Conservation (phyloP, 1,284 basidiomycete species). For the Crucibulum cyathiforme region DNA sequence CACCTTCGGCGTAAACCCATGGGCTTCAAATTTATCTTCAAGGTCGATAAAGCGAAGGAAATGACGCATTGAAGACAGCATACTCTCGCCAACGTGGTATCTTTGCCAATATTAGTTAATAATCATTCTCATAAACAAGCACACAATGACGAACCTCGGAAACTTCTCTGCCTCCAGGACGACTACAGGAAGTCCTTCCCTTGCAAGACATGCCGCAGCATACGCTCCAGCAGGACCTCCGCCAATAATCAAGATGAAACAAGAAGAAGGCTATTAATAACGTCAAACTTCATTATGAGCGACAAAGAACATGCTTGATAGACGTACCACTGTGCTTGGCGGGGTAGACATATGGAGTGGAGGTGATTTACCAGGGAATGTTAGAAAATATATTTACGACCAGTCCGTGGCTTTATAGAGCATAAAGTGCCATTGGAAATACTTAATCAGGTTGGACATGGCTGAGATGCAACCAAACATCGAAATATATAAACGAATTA, state of each 20-base stretch:
- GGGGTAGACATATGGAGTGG: too few species aligned
- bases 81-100: slow-evolving; percentile 52
- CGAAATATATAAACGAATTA: too few species aligned
- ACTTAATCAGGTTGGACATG: not conserved
- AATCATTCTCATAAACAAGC: not conserved
- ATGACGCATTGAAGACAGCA: slow-evolving; percentile 47
- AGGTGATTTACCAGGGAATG: too few species aligned
- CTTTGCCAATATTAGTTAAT: slow-evolving; percentile 16
- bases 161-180: slow-evolving; percentile 59
- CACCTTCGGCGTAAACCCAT: slow-evolving; percentile 48
- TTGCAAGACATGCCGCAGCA: slow-evolving; percentile 55
- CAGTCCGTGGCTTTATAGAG: not conserved
- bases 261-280: not conserved
- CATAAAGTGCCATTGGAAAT: not conserved
- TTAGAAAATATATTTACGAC: not conserved
- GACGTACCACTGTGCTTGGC: too few species aligned
- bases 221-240: slow-evolving; percentile 63
- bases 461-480: too few species aligned
- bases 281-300: not conserved
- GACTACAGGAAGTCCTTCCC: slow-evolving; percentile 52
- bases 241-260: slow-evolving; percentile 40
- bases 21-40: slow-evolving; percentile 38
- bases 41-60: slow-evolving; percentile 47
- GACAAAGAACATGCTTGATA: not conserved
- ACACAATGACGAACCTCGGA: slow-evolving; percentile 38